These are phyloP conservation scores for Boeremia exigua DNA, from an alignment of 2,329 filamentous ascomycete genomes.

Conservation along the genomic window DNA sequence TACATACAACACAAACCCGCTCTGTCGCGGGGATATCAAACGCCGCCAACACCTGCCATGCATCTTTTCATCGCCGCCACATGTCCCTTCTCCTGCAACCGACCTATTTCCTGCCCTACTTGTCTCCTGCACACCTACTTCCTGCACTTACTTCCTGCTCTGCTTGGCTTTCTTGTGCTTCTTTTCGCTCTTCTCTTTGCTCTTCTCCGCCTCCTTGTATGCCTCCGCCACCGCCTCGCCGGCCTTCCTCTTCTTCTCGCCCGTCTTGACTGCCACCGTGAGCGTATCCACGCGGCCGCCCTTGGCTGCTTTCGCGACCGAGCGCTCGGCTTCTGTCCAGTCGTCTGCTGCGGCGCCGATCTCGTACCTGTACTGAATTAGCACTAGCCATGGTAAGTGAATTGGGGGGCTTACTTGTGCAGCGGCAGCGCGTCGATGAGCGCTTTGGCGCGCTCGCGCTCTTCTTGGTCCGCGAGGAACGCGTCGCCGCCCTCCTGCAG, in stretches of 20 bases:
- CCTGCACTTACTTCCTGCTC: slow-evolving; percentile 10
- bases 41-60: neutral
- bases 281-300: slow-evolving; percentile 57
- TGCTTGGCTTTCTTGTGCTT: slow-evolving; percentile 39
- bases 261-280: slow-evolving; percentile 82
- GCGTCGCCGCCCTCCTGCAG: slow-evolving; percentile 83
- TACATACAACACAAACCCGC: neutral
- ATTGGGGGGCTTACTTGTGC: slow-evolving; percentile 69
- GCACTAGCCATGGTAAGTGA: neutral
- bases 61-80: neutral
- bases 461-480: slow-evolving; percentile 63
- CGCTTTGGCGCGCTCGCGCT: slow-evolving; percentile 81
- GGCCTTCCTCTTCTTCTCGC: slow-evolving; percentile 77
- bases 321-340: slow-evolving; percentile 74
- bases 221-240: slow-evolving; percentile 60
- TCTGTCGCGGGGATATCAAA: slow-evolving; percentile 17
- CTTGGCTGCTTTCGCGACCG: slow-evolving; percentile 63
- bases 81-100: neutral
- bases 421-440: slow-evolving; percentile 90
- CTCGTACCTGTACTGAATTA: slow-evolving; percentile 45
- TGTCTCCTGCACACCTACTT: neutral
- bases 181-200: slow-evolving; percentile 43
- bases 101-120: slow-evolving; percentile 15
- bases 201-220: slow-evolving; percentile 45
- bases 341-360: slow-evolving; percentile 56